These are phyloP conservation scores for Ceratocystis smalleyi DNA, from an alignment of 2,329 filamentous ascomycete genomes.

Conservation along the genomic window DNA sequence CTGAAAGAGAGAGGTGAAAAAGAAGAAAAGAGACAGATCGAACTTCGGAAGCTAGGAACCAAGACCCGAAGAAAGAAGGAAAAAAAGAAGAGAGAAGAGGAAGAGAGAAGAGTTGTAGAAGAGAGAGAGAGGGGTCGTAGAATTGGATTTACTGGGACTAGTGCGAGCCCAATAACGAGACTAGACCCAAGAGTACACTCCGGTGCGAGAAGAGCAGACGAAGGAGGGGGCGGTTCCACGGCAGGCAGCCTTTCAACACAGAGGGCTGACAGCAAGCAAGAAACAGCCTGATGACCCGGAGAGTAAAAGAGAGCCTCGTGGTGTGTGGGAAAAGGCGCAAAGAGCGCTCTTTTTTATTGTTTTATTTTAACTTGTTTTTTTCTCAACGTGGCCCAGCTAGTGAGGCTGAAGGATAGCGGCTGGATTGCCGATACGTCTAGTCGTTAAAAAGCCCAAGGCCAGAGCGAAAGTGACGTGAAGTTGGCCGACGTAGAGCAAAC, in stretches of 20 bases:
- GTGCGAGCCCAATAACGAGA: not conserved
- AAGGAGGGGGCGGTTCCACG: conserved; percentile 8
- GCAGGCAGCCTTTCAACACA: not conserved
- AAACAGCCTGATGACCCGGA: not conserved
- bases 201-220: conserved; percentile 10
- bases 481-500: not conserved
- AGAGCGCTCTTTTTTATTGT: not conserved
- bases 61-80: conserved; percentile 1
- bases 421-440: conserved; percentile 2
- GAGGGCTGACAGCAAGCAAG: not conserved
- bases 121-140: not conserved
- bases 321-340: not conserved
- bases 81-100: not conserved
- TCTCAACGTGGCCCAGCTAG: not conserved
- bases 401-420: not conserved
- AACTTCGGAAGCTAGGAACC: conserved; percentile 3
- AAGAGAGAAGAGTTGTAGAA: not conserved
- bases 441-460: not conserved
- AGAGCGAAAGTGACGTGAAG: conserved; percentile 4
- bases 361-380: not conserved
- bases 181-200: conserved; percentile 11
- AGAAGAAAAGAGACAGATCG: not conserved
- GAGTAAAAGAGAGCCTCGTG: not conserved
- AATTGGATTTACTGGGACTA: conserved; percentile 2
- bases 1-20: conserved; percentile 3